Conservation (phyloP, 1,284 basidiomycete genomes). For the Baeospora myosura region DNA sequence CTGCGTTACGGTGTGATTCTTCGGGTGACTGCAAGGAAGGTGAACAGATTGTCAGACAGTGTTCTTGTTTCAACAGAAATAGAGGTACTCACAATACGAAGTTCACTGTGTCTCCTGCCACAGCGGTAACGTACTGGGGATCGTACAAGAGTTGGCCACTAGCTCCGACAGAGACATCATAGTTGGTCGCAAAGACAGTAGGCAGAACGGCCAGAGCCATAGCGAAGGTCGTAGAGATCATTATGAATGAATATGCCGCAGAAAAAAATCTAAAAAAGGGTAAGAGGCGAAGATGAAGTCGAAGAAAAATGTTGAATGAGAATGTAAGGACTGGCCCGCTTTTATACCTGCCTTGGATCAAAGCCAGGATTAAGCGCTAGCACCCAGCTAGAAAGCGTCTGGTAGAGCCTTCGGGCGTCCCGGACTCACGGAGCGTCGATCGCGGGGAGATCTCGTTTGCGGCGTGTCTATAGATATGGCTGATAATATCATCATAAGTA, state of each 20-base stretch:
- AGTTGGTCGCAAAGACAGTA: slow-evolving; percentile 9
- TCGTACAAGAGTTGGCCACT: slow-evolving; percentile 9
- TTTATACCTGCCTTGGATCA: too few relatives aligned
- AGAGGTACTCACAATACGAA: slow-evolving; percentile 12
- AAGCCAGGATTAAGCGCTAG: too few relatives aligned
- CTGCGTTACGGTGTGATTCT: slow-evolving; percentile 51
- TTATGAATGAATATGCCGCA: background rate
- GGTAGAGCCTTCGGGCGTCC: too few relatives aligned
- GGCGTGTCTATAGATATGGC: too few relatives aligned
- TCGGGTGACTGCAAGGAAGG: slow-evolving; percentile 19
- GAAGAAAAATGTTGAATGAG: background rate
- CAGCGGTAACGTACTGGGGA: slow-evolving; percentile 12
- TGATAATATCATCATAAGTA: too few relatives aligned
- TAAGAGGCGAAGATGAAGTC: background rate
- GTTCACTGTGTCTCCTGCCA: slow-evolving; percentile 10
- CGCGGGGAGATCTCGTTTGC: too few relatives aligned
- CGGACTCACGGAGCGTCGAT: too few relatives aligned
- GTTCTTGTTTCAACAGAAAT: background rate
- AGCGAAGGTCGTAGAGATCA: slow-evolving; percentile 4
- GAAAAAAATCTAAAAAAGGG: background rate
- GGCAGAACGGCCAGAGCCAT: slow-evolving; percentile 10
- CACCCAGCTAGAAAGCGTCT: too few relatives aligned
- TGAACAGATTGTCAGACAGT: background rate
- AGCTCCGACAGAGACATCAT: slow-evolving; percentile 11
- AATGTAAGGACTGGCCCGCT: too few relatives aligned